phyloP scores from a whole-genome alignment of 306 rosid species.

The Senna tora region DNA sequence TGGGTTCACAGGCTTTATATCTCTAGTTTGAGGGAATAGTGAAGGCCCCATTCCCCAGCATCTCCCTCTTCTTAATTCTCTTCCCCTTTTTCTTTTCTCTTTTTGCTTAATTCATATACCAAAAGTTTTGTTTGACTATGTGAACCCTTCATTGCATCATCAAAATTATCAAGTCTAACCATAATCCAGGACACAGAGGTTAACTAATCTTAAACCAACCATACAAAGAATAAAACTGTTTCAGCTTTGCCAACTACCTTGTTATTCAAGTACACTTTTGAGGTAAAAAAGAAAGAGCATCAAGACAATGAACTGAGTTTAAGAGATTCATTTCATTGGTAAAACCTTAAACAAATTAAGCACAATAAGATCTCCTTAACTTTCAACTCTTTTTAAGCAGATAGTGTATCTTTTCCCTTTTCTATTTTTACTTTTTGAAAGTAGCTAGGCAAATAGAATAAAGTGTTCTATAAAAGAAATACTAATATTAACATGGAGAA shows the following conservation, averaged over 20 bases:
- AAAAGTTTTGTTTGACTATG: background rate
- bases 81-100: constrained; percentile 11
- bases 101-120: background rate
- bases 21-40: constrained; percentile 13
- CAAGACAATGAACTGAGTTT: constrained; percentile 1
- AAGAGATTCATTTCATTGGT: background rate
- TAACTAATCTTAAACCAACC: constrained; percentile 10
- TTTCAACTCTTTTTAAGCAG: constrained; percentile 45
- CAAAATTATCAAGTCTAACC: background rate
- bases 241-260: background rate
- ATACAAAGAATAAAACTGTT: background rate
- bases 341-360: constrained; percentile 10
- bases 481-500: background rate
- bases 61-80: constrained; percentile 19
- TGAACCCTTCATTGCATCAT: constrained; percentile 6
- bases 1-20: constrained; percentile 36
- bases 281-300: constrained; percentile 8
- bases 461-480: constrained; percentile 7
- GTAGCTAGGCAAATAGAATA: constrained; percentile 30
- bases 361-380: constrained; percentile 31
- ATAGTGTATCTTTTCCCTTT: constrained; percentile 29
- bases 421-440: constrained; percentile 19
- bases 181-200: background rate
- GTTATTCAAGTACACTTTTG: background rate
- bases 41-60: constrained; percentile 15